These are phyloP conservation scores for Chenopodium formosanum DNA, from an alignment of 148 eudicot genomes.

Conservation along the genomic window DNA sequence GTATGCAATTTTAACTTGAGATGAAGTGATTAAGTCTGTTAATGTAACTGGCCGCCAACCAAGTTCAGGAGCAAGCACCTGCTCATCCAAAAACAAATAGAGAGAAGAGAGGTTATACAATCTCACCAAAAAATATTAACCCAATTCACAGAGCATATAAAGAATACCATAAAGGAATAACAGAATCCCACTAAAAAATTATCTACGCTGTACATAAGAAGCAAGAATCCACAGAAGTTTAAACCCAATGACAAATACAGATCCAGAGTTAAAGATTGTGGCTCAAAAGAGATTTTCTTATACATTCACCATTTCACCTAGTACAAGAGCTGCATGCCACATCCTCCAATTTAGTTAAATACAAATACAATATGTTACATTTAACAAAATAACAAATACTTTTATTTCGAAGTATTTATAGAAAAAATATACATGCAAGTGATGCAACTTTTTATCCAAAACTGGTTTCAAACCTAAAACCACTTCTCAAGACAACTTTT, in stretches of 20 bases:
- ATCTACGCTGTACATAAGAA: not conserved
- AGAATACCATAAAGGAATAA: not conserved
- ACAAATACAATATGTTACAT: not conserved
- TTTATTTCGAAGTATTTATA: not conserved
- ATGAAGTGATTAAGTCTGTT: constrained; percentile 75
- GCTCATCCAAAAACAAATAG: constrained; percentile 21
- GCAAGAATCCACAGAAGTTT: not conserved
- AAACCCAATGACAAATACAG: not conserved
- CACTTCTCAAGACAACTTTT: not conserved
- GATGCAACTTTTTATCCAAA: not conserved
- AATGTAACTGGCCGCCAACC: constrained; percentile 81
- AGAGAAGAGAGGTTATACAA: not conserved
- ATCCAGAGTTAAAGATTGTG: not conserved
- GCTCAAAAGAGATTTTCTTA: not conserved
- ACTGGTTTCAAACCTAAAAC: not conserved
- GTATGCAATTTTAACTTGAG: constrained; percentile 77
- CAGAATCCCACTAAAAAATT: not conserved
- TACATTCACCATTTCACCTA: not conserved
- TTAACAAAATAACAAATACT: not conserved
- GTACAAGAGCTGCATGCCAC: not conserved
- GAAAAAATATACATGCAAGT: not conserved
- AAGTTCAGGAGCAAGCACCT: constrained; percentile 88
- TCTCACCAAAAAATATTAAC: not conserved
- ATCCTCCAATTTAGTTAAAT: not conserved
- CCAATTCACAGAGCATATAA: not conserved